Evolutionary conservation across 495 filamentous ascomycete genomes (phyloP), one percentile per base, ranked within the genome.

Genomic region (Clohesyomyces aquaticus): DNA sequence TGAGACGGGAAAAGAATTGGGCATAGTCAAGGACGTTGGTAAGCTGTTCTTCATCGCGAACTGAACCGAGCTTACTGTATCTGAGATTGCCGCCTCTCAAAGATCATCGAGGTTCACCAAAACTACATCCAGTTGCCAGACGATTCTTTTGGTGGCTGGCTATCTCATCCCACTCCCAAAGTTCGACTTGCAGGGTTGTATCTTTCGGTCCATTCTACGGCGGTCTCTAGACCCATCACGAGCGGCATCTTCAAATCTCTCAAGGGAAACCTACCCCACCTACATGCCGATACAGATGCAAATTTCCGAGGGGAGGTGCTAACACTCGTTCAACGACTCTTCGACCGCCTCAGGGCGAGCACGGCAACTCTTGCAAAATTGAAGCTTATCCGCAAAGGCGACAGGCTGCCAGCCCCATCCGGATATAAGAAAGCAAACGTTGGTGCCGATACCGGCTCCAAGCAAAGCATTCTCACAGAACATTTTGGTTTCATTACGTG

Each of bases 211-310:
- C 84, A 84, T 16, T 90, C 89, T 0, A 81, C 83, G 8, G 83
- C 87, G 6, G 84, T 85, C 0, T 87, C 88, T 2, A 86, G 85
- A 26, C 89, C 91, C 9, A 83, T 93, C 18, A 83, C 86, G 0
- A 48, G 76, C 2, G 76, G 72, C 43, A 81, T 86, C 0, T 80
- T 92, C 1, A 63, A 66, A n/a, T 79, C 85, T 1, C 79, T 96
- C 23, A 75, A 82, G 41, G 76, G 71, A 42, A 81, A 86, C 35
- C 75, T 97, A 0, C 79, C 83, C 2, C 80, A 85, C 1, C 84
- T 95, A 52, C 86, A 92, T 75, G 82, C 87, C 3, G 91, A 96
- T 61, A 85, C 88, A n/a, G 90, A 96, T 67, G 84, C 93, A 8
- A 88, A 91, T 65, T 82, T 89, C 61, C 83, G 93, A 52, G 86